Percentiles rank a stretch among this genome's conserved stretches.
Conservation (phyloP, 352 stramenopile species). For the Aphanomyces cochlioides region DNA sequence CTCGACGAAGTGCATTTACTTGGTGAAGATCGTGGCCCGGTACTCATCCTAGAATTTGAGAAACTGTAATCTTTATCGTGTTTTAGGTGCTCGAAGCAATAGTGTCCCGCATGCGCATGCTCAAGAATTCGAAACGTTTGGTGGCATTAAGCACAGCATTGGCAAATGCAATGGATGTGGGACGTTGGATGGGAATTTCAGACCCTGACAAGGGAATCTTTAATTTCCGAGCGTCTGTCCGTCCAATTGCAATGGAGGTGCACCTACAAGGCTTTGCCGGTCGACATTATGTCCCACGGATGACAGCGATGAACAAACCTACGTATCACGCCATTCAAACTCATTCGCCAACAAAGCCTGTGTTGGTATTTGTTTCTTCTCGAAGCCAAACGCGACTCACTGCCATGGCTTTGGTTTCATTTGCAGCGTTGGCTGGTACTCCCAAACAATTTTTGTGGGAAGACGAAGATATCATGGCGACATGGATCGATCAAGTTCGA, state of each 20-base stretch:
- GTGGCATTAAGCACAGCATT: conserved; percentile 95
- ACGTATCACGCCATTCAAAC: conserved; percentile 97
- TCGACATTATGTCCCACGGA: conserved; percentile 95
- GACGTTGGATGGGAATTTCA: conserved; percentile 95
- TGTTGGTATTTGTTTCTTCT: conserved; percentile 98
- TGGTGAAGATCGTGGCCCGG: conserved; percentile 91
- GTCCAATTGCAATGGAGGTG: conserved; percentile 95
- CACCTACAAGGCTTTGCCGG: conserved; percentile 96
- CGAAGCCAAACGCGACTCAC: conserved; percentile 96
- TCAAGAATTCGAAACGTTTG: conserved; percentile 77
- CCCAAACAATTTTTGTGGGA: conserved; percentile 93
- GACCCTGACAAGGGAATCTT: conserved; percentile 78
- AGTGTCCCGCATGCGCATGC: conserved; percentile 86
- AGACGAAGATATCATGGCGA: conserved; percentile 85
- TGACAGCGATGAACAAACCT: conserved; percentile 99
- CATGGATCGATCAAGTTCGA: conserved; percentile 62
- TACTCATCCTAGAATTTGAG: conserved; percentile 33
- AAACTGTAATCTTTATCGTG: background rate
- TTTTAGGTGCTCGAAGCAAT: conserved; percentile 76
- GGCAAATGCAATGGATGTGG: conserved; percentile 94
- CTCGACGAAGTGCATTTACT: conserved; percentile 98
- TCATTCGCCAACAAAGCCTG: conserved; percentile 90
- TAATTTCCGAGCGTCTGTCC: conserved; percentile 93
- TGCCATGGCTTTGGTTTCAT: conserved; percentile 96
- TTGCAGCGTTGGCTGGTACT: conserved; percentile 63